Base-by-base conservation (phyloP, 306 rosid genomes). In the Rosa persica region DNA sequence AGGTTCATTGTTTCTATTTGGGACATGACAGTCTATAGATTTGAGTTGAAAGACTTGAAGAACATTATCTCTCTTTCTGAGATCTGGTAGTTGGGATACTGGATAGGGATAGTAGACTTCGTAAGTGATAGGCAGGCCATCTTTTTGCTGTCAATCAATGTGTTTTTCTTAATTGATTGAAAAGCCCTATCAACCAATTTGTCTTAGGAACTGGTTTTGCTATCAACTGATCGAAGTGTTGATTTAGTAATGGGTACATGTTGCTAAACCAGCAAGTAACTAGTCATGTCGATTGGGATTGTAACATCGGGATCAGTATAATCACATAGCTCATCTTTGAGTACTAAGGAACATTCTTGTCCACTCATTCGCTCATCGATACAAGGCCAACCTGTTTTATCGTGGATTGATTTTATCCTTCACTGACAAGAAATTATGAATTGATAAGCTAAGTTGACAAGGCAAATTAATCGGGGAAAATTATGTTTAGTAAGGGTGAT, bases 1-100 rank as follows among this genome's bases (percentile, higher is more conserved):
- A 83, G 77, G 80, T 85, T 65, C 92, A 70, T 51, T 86, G 92
- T 73, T 86, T 82, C 78, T 64, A 17, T 44, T 34, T 72, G 25
- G 81, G 86, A 77, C 74, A 85, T 74, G 83, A 78, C 79, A 23
- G 3, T 64, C 40, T 12, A 49, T 75, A 74, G 76, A 78, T 43
- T 42, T 58, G 70, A 80, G 79, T 72, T 40, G 70, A 43, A 60
- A 60, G 7, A 60, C 42, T 60, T 5, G 71, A 73, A 80, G 79
- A 52, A 72, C 84, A 76, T 79, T 77, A 78, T 79, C 87, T 70
- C 23, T 77, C 58, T 55, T 72, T 25, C 69, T 74, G 57, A 57
- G 68, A 73, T 66, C 70, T 61, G 85, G 89, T 83, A 77, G 87
- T 74, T 83, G 61, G 65, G 84, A 82, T 74, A 42, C 57, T 5